A percentile compares a stretch with the other conserved stretches of the same genome.
Conservation (phyloP, 805 yeast genomes). For the Tetrapisispora taiwanensis region DNA sequence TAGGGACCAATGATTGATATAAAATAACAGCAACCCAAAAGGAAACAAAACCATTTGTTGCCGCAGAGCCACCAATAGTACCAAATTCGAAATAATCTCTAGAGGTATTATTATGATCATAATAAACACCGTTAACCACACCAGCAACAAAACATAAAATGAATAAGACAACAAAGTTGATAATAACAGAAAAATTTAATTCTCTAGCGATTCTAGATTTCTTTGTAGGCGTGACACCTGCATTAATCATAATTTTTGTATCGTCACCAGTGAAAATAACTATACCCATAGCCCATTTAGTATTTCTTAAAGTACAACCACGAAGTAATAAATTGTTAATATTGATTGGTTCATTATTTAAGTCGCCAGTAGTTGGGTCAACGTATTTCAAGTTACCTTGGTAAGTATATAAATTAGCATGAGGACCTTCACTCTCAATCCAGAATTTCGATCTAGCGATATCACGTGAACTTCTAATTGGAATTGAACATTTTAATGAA, state of each 20-base stretch:
- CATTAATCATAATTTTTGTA: slow-evolving; percentile 71
- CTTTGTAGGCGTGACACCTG: slow-evolving; percentile 77
- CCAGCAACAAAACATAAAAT: slow-evolving; percentile 62
- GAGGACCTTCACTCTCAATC: slow-evolving; percentile 80
- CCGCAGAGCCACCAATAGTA: slow-evolving; percentile 55
- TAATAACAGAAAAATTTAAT: slow-evolving; percentile 55
- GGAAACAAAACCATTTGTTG: slow-evolving; percentile 57
- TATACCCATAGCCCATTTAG: slow-evolving; percentile 74
- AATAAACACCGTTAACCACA: slow-evolving; percentile 59
- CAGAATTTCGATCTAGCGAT: slow-evolving; percentile 45
- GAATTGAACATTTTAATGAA: slow-evolving; percentile 52
- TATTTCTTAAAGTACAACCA: slow-evolving; percentile 71
- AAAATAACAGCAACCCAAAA: slow-evolving; percentile 70
- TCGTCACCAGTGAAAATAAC: slow-evolving; percentile 73
- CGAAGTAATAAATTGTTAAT: slow-evolving; percentile 61
- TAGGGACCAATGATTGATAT: slow-evolving; percentile 74
- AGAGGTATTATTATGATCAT: slow-evolving; percentile 37
- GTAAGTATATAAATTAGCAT: slow-evolving; percentile 63
- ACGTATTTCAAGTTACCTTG: slow-evolving; percentile 59
- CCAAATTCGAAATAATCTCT: slow-evolving; percentile 60
- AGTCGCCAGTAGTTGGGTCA: slow-evolving; percentile 21
- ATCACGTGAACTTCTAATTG: slow-evolving; percentile 40
- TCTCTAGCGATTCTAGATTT: slow-evolving; percentile 65
- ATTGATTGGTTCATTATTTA: slow-evolving; percentile 50
- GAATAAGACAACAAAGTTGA: slow-evolving; percentile 58